Evolutionary conservation across 306 rosid species (phyloP), one percentile per base, ranked within the genome.

Genomic region (Argentina anserina): DNA sequence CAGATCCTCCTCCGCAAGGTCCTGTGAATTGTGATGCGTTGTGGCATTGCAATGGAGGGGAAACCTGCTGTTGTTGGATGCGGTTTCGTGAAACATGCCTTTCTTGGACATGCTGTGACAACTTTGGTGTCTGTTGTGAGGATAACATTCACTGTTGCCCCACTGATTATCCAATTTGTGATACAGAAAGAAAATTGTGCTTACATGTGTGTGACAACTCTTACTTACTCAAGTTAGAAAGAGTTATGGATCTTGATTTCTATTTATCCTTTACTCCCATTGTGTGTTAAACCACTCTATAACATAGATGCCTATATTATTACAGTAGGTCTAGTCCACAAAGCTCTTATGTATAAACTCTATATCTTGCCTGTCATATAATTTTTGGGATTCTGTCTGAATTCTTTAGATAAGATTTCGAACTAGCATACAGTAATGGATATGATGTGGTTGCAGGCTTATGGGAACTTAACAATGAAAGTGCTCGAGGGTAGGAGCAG

Each of bases 1-100:
- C 81, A 8, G 90, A 93, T 70, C 98, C 98, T 39, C 97, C 98
- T 65, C 75, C 93, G 1, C 97, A 97, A 46, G 81, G 84, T 76
- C 97, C 98, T 92, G 96, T 26, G 78, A 73, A 79, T 25, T 84
- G 73, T 90, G 98, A 42, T 42, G 9, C 42, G 11, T 6, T 6
- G 1, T 39, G 42, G 42, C 42, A 39, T 0, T 39, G 17, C 12
- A 42, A 42, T 61, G 80, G 74, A 59, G 75, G 96, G 58, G 93
- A 83, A 75, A 93, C 97, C 36, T 93, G 96, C 76, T 93, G 98
- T 43, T 93, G 98, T 72, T 78, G 85, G 4, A 62, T 12, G 85
- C 65, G 55, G 64, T 5, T 93, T 69, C 29, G 86, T 11, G 96
- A 97, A 65, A 62, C 89, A 72, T 93, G 98, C 80, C 55, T 89